Base-by-base conservation (phyloP, 2,329 filamentous ascomycete genomes). In the Colletotrichum australisinense region DNA sequence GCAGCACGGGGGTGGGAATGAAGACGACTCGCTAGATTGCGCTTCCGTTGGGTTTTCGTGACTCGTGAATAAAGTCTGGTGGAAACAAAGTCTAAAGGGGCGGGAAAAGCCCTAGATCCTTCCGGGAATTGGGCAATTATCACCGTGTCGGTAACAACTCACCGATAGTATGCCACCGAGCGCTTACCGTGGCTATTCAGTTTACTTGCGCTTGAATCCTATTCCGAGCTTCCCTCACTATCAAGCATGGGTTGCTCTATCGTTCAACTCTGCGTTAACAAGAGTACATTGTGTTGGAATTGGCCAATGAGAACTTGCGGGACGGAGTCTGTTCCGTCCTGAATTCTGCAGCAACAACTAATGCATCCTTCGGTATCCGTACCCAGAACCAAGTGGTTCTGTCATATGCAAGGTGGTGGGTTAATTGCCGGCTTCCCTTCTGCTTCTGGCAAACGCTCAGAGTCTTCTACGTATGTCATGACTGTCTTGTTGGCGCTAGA, bases 301-400 rank as follows among this genome's bases (percentile, higher is more conserved):
- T 9, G n/a, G 19, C 60, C 60, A 63, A 63, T 53, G 6, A 32
- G 28, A 14, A 8, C 4, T 32, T 52, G 9, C 14, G 12, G 11
- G 4, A 5, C 49, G 16, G 11, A 63, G 11, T 32, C 19, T 19
- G 28, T 14, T 55, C 11, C 46, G n/a, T 55, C 9, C 42, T 30
- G n/a, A 35, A 38, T 38, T 53, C 46, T 24, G 46, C 12, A 26
- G 14, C 38, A 49, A 16, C 24, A 19, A 9, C 2, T 24, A 19
- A 7, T 14, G 62, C 8, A 16, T 26, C 14, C 19, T 19, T 8
- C 19, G 49, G 30, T 5, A 26, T 19, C 52, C n/a, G 58, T 56
- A 35, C 42, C 35, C 52, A 32, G 58, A 24, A 35, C 49, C 49
- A 67, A 60, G 35, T 63, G 69, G 53, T 5, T 38, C 69, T 30